A percentile compares a stretch with the other conserved stretches of the same genome.
phyloP scores from a whole-genome alignment of 1,139 yeast species.

The Kurtzmaniella quercitrusa region DNA sequence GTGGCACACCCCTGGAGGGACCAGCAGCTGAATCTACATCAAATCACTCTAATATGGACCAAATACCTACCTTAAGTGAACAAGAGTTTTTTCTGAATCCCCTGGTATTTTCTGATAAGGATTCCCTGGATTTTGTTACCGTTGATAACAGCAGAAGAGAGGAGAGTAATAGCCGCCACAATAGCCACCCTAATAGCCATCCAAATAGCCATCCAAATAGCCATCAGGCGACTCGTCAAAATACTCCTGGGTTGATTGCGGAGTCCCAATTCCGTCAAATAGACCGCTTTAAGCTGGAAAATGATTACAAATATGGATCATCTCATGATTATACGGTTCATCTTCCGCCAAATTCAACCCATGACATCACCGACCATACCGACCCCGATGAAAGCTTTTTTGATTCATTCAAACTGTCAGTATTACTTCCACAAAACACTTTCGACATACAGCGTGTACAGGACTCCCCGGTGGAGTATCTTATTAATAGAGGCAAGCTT shows the following conservation, averaged over 20 bases:
- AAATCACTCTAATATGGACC: background rate
- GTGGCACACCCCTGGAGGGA: constrained; percentile 9
- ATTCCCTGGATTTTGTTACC: background rate
- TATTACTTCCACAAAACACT: background rate
- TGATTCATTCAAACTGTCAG: background rate
- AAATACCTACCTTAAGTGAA: constrained; percentile 12
- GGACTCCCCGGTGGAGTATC: constrained; percentile 28
- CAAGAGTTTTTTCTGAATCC: constrained; percentile 21
- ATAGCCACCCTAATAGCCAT: background rate
- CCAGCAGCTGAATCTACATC: constrained; percentile 4
- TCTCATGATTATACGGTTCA: background rate
- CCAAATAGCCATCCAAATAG: background rate
- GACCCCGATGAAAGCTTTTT: background rate
- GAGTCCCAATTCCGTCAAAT: background rate
- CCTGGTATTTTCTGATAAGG: constrained; percentile 10
- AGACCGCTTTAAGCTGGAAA: background rate
- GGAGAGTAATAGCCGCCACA: background rate
- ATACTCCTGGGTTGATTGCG: background rate
- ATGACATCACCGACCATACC: background rate
- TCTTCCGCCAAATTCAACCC: background rate
- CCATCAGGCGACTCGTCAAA: background rate
- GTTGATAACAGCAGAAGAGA: background rate
- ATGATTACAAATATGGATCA: background rate
- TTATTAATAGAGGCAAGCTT: constrained; percentile 24
- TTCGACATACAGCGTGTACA: constrained; percentile 4